These are phyloP conservation scores for Aspergillus baeticus DNA, from an alignment of 495 filamentous ascomycete species.

Conservation along the genomic window DNA sequence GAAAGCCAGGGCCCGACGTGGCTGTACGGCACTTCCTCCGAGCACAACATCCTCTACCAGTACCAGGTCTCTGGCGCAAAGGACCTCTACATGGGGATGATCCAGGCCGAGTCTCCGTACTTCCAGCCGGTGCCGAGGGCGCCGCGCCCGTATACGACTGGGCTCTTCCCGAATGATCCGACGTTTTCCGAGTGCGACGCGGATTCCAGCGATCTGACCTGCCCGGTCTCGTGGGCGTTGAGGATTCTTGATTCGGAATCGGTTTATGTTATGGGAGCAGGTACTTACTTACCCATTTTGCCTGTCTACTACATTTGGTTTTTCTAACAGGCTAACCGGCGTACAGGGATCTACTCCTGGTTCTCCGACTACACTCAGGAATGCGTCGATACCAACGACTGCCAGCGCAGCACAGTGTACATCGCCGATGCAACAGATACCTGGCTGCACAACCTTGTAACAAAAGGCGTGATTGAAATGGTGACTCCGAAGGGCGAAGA, in stretches of 20 bases:
- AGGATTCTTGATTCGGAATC: slow-evolving; percentile 56
- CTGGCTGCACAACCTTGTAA: slow-evolving; percentile 67
- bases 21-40: slow-evolving; percentile 69
- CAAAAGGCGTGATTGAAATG: slow-evolving; percentile 74
- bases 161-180: slow-evolving; percentile 50
- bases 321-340: no score
- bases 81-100: slow-evolving; percentile 68
- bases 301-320: no score
- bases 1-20: slow-evolving; percentile 52
- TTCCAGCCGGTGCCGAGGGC: slow-evolving; percentile 64
- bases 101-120: slow-evolving; percentile 76
- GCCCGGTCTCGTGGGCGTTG: slow-evolving; percentile 61
- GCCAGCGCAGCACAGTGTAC: slow-evolving; percentile 29
- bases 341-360: slow-evolving; percentile 47
- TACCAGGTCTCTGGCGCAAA: slow-evolving; percentile 68
- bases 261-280: slow-evolving; percentile 60
- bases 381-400: slow-evolving; percentile 32
- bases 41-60: slow-evolving; percentile 73
- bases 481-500: slow-evolving; percentile 28
- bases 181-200: slow-evolving; percentile 47
- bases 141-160: slow-evolving; percentile 48
- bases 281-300: no score
- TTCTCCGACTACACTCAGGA: slow-evolving; percentile 50
- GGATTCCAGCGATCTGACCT: slow-evolving; percentile 41
- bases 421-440: slow-evolving; percentile 44